Evolutionary conservation across 495 filamentous ascomycete genomes (phyloP).

Genomic region (Venustampulla echinocandica): DNA sequence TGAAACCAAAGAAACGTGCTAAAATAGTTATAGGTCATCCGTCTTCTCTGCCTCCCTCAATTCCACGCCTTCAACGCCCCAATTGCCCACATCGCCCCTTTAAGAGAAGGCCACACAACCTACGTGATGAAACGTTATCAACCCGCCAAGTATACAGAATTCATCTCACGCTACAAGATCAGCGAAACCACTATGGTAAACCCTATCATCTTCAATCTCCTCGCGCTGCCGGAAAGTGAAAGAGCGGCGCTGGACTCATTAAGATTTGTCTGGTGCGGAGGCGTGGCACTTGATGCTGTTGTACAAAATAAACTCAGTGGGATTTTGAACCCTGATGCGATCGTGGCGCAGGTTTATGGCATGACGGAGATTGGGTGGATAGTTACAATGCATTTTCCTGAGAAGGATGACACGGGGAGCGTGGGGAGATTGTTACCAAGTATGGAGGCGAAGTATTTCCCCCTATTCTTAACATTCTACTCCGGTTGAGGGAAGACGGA

Average conservation of each 20-base stretch:
- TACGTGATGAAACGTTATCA: constrained; percentile 56
- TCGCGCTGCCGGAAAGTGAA: neutral
- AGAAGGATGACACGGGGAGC: constrained; percentile 31
- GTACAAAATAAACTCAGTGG: constrained; percentile 7
- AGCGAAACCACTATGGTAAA: constrained; percentile 37
- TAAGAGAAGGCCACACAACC: constrained; percentile 36
- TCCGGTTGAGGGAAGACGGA: neutral
- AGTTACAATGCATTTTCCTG: constrained; percentile 6
- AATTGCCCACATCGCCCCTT: constrained; percentile 34
- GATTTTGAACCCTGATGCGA: constrained; percentile 26
- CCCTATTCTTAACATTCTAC: neutral
- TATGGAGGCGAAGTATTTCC: constrained; percentile 6
- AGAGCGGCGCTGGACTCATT: neutral
- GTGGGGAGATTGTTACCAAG: constrained; percentile 36
- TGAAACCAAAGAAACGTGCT: neutral
- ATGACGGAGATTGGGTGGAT: constrained; percentile 43
- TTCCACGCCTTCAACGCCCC: constrained; percentile 51
- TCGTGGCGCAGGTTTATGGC: constrained; percentile 35
- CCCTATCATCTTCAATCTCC: constrained; percentile 2
- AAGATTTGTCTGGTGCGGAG: constrained; percentile 2
- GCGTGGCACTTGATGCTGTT: constrained; percentile 3
- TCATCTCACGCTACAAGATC: constrained; percentile 40
- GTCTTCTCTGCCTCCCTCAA: constrained; percentile 41
- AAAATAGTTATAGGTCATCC: constrained; percentile 3
- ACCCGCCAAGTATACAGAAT: constrained; percentile 36